Conservation (phyloP, 192 early-diverging fungal genomes). For the Backusella sp. region DNA sequence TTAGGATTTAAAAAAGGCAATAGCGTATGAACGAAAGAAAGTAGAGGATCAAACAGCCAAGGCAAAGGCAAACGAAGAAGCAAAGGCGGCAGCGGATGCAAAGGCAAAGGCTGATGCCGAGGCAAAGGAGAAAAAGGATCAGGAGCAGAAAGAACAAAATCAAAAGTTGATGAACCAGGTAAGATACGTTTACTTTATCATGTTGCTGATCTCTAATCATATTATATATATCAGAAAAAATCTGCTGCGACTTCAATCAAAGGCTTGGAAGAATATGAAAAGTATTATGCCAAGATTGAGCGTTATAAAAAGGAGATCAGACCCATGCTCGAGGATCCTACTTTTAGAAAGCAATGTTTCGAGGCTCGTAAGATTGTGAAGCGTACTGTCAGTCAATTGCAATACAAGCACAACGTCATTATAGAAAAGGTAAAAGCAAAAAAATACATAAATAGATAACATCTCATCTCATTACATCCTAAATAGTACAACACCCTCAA, state of each 20-base stretch:
- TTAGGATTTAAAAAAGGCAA: constrained; percentile 9
- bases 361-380: constrained; percentile 37
- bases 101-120: constrained; percentile 19
- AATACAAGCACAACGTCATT: constrained; percentile 39
- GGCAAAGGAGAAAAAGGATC: constrained; percentile 9
- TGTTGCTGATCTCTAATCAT: neutral
- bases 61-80: constrained; percentile 3
- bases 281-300: constrained; percentile 23
- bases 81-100: constrained; percentile 11
- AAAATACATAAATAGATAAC: neutral
- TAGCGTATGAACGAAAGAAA: constrained; percentile 12
- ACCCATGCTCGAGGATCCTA: constrained; percentile 18
- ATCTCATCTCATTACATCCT: neutral
- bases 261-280: constrained; percentile 34
- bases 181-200: neutral
- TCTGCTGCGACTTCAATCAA: constrained; percentile 16
- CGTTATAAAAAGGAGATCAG: constrained; percentile 39
- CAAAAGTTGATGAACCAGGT: constrained; percentile 9
- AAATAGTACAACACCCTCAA: neutral
- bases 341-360: constrained; percentile 29
- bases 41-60: constrained; percentile 10
- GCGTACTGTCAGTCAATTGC: constrained; percentile 43
- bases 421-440: constrained; percentile 36
- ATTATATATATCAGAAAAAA: neutral
- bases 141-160: constrained; percentile 8